Evolutionary conservation across 2,329 filamentous ascomycete species (phyloP).

Genomic region (Aurifilum marmelostoma): DNA sequence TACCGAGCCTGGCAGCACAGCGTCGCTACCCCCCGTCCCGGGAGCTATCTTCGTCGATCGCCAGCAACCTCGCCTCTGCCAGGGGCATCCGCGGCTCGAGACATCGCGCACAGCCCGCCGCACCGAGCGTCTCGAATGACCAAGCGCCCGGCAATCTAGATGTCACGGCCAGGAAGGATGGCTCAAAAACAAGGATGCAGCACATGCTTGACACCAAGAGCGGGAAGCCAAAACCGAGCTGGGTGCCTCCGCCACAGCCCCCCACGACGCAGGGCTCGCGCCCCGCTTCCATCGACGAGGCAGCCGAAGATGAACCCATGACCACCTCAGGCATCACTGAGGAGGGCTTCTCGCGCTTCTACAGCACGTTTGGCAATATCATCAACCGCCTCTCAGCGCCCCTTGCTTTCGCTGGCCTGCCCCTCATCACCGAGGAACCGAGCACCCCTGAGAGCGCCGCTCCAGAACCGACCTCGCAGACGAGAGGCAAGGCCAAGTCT

Average conservation of each 20-base stretch:
- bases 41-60: constrained; percentile 80
- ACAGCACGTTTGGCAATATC: constrained; percentile 85
- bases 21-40: constrained; percentile 62
- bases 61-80: constrained; percentile 84
- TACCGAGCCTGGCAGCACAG: constrained; percentile 45
- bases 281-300: constrained; percentile 34
- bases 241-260: constrained; percentile 51
- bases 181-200: constrained; percentile 57
- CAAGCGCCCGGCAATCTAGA: constrained; percentile 73
- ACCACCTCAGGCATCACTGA: constrained; percentile 32
- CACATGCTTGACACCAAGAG: constrained; percentile 55
- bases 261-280: constrained; percentile 32
- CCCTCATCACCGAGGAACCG: constrained; percentile 64
- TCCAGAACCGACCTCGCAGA: constrained; percentile 45
- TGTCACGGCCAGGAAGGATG: constrained; percentile 54
- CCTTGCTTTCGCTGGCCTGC: constrained; percentile 89
- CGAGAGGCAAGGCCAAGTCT: constrained; percentile 40
- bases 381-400: constrained; percentile 89
- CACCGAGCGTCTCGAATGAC: constrained; percentile 73
- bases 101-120: constrained; percentile 65
- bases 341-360: constrained; percentile 88
- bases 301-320: constrained; percentile 37
- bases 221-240: constrained; percentile 58
- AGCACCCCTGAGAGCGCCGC: constrained; percentile 38
- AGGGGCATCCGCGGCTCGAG: constrained; percentile 70